phyloP scores from a whole-genome alignment of 306 rosid genomes.

The Lotus japonicus region DNA sequence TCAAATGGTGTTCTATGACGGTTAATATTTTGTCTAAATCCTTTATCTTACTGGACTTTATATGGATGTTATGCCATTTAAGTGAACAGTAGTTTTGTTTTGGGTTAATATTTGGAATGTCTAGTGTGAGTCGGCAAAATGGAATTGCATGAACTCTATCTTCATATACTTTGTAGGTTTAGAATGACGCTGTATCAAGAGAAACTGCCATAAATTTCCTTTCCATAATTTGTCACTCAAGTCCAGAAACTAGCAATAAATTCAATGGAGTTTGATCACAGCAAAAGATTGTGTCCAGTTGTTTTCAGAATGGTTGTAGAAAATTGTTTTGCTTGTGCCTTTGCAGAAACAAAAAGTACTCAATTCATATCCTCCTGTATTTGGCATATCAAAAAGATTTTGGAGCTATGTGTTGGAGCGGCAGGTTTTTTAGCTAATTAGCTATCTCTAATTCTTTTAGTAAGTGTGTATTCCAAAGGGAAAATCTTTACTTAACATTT shows the following conservation, averaged over 20 bases:
- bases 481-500: conserved; percentile 8
- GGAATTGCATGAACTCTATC: not conserved
- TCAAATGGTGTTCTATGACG: not conserved
- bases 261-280: not conserved
- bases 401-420: conserved; percentile 76
- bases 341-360: conserved; percentile 82
- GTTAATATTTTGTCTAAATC: not conserved
- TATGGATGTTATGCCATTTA: too few species aligned
- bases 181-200: not conserved
- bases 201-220: not conserved
- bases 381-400: conserved; percentile 81
- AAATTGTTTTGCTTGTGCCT: conserved; percentile 23
- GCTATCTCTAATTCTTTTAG: conserved; percentile 4
- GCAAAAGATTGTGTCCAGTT: not conserved
- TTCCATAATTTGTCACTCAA: not conserved
- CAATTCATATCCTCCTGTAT: conserved; percentile 70
- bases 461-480: not conserved
- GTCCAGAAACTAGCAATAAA: not conserved
- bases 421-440: conserved; percentile 49
- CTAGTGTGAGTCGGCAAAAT: conserved; percentile 6
- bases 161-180: not conserved
- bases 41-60: not conserved
- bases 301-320: not conserved
- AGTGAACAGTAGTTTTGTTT: not conserved
- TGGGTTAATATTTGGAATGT: conserved; percentile 13